Conservation (phyloP, 306 rosid genomes). For the Potentilla sterilis region DNA sequence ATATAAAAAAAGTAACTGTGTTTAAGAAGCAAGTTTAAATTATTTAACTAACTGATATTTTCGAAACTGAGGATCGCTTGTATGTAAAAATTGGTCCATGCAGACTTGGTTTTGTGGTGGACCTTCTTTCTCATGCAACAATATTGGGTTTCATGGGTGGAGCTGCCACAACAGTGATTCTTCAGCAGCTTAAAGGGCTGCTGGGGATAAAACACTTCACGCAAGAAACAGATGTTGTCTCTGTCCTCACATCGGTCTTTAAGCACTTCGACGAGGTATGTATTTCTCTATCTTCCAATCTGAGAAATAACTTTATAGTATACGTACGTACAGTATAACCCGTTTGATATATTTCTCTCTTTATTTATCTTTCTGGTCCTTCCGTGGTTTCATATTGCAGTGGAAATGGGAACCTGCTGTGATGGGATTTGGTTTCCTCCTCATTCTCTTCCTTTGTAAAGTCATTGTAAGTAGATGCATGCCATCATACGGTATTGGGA, state of each 20-base stretch:
- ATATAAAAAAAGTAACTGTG: not conserved
- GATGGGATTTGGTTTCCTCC: constrained; percentile 43
- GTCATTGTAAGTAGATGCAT: constrained; percentile 29
- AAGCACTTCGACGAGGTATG: constrained; percentile 31
- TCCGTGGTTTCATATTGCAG: constrained; percentile 19
- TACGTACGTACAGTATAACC: no score
- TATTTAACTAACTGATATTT: not conserved
- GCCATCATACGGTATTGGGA: not conserved
- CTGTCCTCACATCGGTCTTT: constrained; percentile 33
- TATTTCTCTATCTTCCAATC: not conserved
- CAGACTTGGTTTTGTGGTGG: constrained; percentile 50
- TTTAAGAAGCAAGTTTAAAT: no score
- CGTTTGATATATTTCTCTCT: no score
- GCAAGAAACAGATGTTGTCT: constrained; percentile 42
- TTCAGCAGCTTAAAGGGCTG: constrained; percentile 50
- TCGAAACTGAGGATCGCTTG: not conserved
- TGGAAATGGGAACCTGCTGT: constrained; percentile 59
- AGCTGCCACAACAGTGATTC: constrained; percentile 49
- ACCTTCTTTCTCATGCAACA: constrained; percentile 51
- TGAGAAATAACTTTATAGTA: no score
- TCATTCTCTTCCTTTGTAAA: constrained; percentile 40
- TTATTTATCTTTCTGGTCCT: not conserved
- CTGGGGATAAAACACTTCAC: constrained; percentile 47
- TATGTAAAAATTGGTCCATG: not conserved
- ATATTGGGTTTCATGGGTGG: constrained; percentile 60